A percentile compares a stretch with the other conserved stretches of the same genome.
Evolutionary conservation across 495 filamentous ascomycete genomes (phyloP).

Genomic region (Hypoxylon subgilvum): DNA sequence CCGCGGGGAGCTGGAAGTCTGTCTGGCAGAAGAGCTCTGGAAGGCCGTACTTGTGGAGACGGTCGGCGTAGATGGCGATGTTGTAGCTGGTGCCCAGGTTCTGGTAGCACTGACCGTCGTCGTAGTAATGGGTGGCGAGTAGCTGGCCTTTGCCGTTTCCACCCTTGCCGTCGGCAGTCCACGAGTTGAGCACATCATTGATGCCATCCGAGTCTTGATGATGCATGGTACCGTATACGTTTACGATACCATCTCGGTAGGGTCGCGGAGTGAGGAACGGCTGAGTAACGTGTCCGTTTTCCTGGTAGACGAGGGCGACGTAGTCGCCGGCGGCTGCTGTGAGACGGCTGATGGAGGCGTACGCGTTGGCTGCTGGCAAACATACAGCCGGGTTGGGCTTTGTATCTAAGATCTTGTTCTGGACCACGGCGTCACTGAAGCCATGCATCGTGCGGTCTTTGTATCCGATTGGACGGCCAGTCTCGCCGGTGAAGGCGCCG

Average conservation of each 20-base stretch:
- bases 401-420: conserved; percentile 51
- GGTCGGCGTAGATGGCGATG: conserved; percentile 56
- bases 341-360: conserved; percentile 64
- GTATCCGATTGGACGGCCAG: conserved; percentile 72
- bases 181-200: conserved; percentile 70
- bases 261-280: conserved; percentile 68
- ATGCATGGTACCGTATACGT: conserved; percentile 74
- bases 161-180: conserved; percentile 77
- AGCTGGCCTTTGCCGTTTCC: conserved; percentile 76
- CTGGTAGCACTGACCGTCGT: conserved; percentile 87
- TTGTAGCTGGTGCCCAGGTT: conserved; percentile 50
- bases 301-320: conserved; percentile 75
- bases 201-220: conserved; percentile 65
- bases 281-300: conserved; percentile 87
- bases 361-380: conserved; percentile 61
- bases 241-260: conserved; percentile 72
- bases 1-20: conserved; percentile 70
- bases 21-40: conserved; percentile 75
- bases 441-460: conserved; percentile 54
- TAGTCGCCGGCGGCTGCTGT: conserved; percentile 69
- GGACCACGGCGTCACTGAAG: conserved; percentile 54
- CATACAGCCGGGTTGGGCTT: conserved; percentile 44
- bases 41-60: conserved; percentile 56
- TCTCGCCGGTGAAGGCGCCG: conserved; percentile 71
- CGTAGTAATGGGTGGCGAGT: conserved; percentile 74